These are phyloP conservation scores for Clausena lansium DNA, from an alignment of 345 rosid genomes.

Conservation along the genomic window DNA sequence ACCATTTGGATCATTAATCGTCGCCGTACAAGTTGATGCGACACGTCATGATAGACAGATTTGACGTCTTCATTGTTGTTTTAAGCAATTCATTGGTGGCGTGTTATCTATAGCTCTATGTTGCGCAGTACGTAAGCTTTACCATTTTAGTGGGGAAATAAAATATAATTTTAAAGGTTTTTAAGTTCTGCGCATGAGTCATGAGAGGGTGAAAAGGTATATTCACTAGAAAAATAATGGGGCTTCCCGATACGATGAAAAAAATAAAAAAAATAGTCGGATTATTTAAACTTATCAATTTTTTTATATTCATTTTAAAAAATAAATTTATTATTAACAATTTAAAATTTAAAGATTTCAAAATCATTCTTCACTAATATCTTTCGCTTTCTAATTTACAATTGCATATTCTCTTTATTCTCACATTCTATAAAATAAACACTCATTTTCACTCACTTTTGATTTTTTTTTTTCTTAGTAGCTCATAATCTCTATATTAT, in stretches of 20 bases:
- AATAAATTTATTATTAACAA: too few species aligned
- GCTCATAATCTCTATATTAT: too few species aligned
- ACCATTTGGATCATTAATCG: not conserved
- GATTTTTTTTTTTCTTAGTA: too few species aligned
- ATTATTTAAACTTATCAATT: too few species aligned
- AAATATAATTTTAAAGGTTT: not conserved
- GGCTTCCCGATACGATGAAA: not conserved
- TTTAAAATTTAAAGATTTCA: too few species aligned
- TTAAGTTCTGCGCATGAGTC: not conserved
- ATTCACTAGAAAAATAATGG: not conserved
- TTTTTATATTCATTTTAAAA: too few species aligned
- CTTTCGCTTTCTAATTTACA: too few species aligned
- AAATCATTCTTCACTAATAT: too few species aligned
- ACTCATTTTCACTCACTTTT: too few species aligned
- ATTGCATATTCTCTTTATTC: too few species aligned
- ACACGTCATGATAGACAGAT: not conserved
- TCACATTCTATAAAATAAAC: too few species aligned
- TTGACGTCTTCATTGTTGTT: not conserved
- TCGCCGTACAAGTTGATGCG: conserved; percentile 10
- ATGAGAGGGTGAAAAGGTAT: not conserved
- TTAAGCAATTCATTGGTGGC: not conserved
- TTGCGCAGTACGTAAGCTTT: conserved; percentile 36
- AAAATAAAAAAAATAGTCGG: too few species aligned
- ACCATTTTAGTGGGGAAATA: not conserved
- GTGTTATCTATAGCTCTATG: conserved; percentile 4